Evolutionary conservation across 2,329 filamentous ascomycete species (phyloP), one percentile per base, ranked within the genome.

Genomic region (Bretziella fagacearum): DNA sequence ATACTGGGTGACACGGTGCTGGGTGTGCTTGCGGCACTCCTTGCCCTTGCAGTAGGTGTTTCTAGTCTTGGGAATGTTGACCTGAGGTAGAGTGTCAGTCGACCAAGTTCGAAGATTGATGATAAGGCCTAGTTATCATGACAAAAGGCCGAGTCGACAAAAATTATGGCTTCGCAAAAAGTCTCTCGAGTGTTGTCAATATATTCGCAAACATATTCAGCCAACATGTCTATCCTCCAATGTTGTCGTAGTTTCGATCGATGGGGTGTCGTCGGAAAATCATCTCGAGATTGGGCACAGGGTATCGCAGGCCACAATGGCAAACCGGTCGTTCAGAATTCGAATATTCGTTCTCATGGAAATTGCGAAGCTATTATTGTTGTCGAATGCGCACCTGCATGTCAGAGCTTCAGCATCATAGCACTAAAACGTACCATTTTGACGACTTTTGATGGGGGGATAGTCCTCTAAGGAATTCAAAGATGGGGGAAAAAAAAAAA

Each of bases 51-150:
- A 93, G 75, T 86, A 94, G 69, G 87, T 94, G 74, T 85, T 83
- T 67, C 86, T 80, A 68, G 86, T 94, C 77, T 94, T 94, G 65
- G 87, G 86, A 74, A 94, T 83, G 84, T 94, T 94, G 76, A 94
- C 86, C 87, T 89, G 58, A 23, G 18, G 36, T 15, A 30, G 50
- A 50, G 49, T 50, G 55, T 53, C 48, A 55, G 60, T 63, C 58
- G 62, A 58, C 57, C 33, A 46, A 35, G 33, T 22, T 50, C 23
- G 26, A 26, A 15, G 11, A 27, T 32, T 29, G 13, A 29, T 44
- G 13, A 10, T 29, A 17, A 47, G 39, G 39, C 10, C 30, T 47
- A 37, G 36, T 39, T 32, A 36, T 15, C 7, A 26, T 26, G 13
- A n/a, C 13, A 6, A n/a, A 15, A 15, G 11, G 17, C 17, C 30